Percentiles rank a stretch among this genome's conserved stretches.
phyloP scores from a whole-genome alignment of 352 stramenopile species.

The Phytophthora agathidicida region DNA sequence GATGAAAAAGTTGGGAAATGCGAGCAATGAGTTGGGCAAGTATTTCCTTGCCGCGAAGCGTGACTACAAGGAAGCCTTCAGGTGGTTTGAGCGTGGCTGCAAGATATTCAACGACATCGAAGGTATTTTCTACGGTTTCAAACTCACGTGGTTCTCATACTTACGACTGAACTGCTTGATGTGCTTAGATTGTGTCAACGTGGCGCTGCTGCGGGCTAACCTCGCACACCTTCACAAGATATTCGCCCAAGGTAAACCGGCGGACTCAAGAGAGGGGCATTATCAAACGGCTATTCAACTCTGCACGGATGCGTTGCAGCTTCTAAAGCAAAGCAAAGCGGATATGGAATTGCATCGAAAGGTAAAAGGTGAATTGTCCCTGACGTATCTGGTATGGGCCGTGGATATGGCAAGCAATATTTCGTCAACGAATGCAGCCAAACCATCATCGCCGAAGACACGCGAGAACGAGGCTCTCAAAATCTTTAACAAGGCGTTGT shows the following conservation, averaged over 20 bases:
- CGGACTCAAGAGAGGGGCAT: slow-evolving; percentile 46
- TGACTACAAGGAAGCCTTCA: slow-evolving; percentile 62
- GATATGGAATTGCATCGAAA: slow-evolving; percentile 65
- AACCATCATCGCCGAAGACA: slow-evolving; percentile 25
- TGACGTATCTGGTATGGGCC: slow-evolving; percentile 85
- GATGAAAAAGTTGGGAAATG: slow-evolving; percentile 90
- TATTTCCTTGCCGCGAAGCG: slow-evolving; percentile 54
- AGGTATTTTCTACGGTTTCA: slow-evolving; percentile 35
- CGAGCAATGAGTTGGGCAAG: slow-evolving; percentile 85
- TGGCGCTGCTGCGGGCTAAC: slow-evolving; percentile 81
- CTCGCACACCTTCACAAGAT: slow-evolving; percentile 88
- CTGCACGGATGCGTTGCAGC: slow-evolving; percentile 62
- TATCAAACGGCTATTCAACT: slow-evolving; percentile 70
- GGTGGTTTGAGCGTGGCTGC: slow-evolving; percentile 82
- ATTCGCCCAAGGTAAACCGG: slow-evolving; percentile 62
- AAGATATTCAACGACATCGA: slow-evolving; percentile 85
- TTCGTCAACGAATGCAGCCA: slow-evolving; percentile 1
- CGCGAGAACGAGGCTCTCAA: slow-evolving; percentile 56
- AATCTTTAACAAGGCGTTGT: slow-evolving; percentile 76
- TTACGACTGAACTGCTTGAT: slow-evolving; percentile 8
- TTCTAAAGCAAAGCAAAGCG: slow-evolving; percentile 75
- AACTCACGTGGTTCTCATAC: background rate
- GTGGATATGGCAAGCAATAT: slow-evolving; percentile 58
- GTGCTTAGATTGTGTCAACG: slow-evolving; percentile 71
- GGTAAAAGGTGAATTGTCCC: slow-evolving; percentile 80